Percentiles rank a stretch among this genome's conserved stretches.
Conservation (phyloP, 2,329 filamentous ascomycete species). For the Pezicula radicicola region DNA sequence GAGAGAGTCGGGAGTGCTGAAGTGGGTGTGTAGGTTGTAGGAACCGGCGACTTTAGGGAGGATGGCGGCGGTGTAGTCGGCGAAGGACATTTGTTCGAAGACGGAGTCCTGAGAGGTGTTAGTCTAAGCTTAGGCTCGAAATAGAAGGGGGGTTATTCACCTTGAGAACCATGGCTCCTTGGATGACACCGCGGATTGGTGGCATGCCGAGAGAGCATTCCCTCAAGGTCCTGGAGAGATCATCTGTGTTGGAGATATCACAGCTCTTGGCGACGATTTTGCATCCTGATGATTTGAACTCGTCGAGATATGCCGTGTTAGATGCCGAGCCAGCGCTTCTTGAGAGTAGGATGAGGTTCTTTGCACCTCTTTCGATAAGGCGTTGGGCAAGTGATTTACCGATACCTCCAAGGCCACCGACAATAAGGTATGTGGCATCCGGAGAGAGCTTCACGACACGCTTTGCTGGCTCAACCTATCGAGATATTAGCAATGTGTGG, state of each 20-base stretch:
- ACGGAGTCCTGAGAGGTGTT: slow-evolving; percentile 15
- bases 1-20: neutral
- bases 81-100: slow-evolving; percentile 11
- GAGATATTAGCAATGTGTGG: no score
- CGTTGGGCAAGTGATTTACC: slow-evolving; percentile 8
- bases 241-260: neutral
- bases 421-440: slow-evolving; percentile 18
- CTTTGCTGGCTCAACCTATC: no score
- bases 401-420: slow-evolving; percentile 26
- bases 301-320: neutral
- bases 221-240: neutral
- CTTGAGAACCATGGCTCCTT: slow-evolving; percentile 2
- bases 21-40: slow-evolving; percentile 4
- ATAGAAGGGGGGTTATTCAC: neutral
- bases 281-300: neutral
- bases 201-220: neutral
- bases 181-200: neutral
- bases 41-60: slow-evolving; percentile 5
- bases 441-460: no score
- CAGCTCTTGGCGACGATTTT: neutral
- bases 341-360: neutral
- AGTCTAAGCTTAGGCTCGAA: no score
- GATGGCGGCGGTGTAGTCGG: neutral
- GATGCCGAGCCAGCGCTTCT: neutral
- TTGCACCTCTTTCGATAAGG: slow-evolving; percentile 10